Conservation (phyloP, 139 green algal genomes). For the Nannochloris sp. region DNA sequence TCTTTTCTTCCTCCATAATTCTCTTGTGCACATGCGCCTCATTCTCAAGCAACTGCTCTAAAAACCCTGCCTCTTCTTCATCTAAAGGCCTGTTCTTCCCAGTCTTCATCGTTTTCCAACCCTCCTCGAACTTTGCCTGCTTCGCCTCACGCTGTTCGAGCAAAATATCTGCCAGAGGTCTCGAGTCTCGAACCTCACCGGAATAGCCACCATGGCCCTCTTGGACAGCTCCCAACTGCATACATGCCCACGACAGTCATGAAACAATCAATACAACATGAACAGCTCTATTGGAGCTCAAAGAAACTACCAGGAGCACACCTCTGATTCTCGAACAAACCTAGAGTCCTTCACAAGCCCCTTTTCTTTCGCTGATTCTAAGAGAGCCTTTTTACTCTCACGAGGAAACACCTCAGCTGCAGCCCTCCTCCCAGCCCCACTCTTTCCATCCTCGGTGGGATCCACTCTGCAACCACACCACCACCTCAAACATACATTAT, state of each 20-base stretch:
- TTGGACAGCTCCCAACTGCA: not conserved
- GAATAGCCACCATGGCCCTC: not conserved
- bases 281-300: not conserved
- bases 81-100: slow-evolving; percentile 77
- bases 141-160: slow-evolving; percentile 63
- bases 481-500: too few species aligned
- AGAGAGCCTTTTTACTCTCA: slow-evolving; percentile 15
- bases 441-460: slow-evolving; percentile 19
- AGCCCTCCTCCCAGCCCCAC: slow-evolving; percentile 54
- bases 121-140: slow-evolving; percentile 60
- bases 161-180: slow-evolving; percentile 58
- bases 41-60: slow-evolving; percentile 37
- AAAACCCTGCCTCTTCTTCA: slow-evolving; percentile 71
- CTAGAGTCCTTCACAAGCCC: slow-evolving; percentile 41
- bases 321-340: slow-evolving; percentile 65
- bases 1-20: slow-evolving; percentile 30
- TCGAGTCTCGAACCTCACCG: slow-evolving; percentile 8
- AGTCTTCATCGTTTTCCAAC: slow-evolving; percentile 74
- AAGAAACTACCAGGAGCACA: not conserved
- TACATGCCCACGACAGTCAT: not conserved
- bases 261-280: not conserved
- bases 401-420: slow-evolving; percentile 56
- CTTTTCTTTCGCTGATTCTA: slow-evolving; percentile 27
- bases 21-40: slow-evolving; percentile 20
- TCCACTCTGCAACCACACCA: too few species aligned